These are phyloP conservation scores for Magnolia officinalis DNA, from an alignment of 164 flowering plant genomes.

Conservation along the genomic window DNA sequence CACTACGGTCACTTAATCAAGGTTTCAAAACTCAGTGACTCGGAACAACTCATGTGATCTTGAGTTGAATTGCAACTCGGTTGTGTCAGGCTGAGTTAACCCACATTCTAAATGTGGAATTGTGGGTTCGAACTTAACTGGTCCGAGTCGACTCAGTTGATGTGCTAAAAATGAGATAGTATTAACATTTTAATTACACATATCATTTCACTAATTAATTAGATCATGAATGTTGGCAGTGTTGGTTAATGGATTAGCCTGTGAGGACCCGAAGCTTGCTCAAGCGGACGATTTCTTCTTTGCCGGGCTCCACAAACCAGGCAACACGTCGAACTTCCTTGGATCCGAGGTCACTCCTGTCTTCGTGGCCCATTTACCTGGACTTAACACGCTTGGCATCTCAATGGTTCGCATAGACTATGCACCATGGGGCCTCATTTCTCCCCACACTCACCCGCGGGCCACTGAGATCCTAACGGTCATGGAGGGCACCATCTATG, in stretches of 20 bases:
- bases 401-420: neutral
- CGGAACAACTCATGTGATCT: too few relatives aligned
- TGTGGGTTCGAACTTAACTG: too few relatives aligned
- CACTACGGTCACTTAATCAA: too few relatives aligned
- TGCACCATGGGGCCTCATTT: neutral
- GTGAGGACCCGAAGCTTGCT: neutral
- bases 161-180: neutral
- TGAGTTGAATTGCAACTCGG: too few relatives aligned
- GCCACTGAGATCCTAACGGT: conserved; percentile 2
- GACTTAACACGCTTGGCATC: conserved; percentile 4
- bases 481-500: neutral
- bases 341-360: neutral
- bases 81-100: too few relatives aligned
- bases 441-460: conserved; percentile 1
- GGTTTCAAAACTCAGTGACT: too few relatives aligned
- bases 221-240: too few relatives aligned
- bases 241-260: neutral
- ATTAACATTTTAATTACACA: neutral
- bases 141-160: too few relatives aligned
- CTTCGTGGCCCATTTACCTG: neutral
- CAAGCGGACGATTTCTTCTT: neutral
- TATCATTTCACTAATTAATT: too few relatives aligned
- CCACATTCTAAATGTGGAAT: too few relatives aligned
- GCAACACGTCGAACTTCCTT: neutral
- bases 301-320: neutral